Conservation (phyloP, 2,329 filamentous ascomycete species). For the Ophiostoma australiae region DNA sequence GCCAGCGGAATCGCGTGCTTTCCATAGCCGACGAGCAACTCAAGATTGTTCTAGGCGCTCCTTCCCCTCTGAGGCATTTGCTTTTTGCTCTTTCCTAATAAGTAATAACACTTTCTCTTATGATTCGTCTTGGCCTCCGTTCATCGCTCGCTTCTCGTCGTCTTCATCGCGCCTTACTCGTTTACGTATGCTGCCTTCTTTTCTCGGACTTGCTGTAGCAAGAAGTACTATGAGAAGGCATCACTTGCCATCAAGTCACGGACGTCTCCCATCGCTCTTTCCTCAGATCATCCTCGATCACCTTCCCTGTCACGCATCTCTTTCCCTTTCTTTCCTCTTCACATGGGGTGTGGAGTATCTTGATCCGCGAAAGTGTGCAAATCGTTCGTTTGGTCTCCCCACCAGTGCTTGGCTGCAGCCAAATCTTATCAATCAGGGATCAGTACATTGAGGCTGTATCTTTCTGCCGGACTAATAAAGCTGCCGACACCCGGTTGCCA, state of each 20-base stretch:
- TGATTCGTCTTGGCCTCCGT: neutral
- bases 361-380: neutral
- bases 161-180: neutral
- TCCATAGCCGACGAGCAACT: neutral
- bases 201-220: neutral
- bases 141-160: neutral
- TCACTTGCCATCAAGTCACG: neutral
- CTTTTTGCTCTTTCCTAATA: neutral
- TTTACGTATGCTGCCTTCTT: neutral
- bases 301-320: neutral
- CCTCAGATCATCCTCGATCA: neutral
- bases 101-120: neutral
- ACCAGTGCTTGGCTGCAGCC: conserved; percentile 16
- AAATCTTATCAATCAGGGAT: conserved; percentile 26
- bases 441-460: conserved; percentile 14
- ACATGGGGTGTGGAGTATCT: conserved; percentile 3
- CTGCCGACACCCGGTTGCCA: neutral
- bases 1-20: neutral
- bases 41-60: neutral
- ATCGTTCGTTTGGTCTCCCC: neutral
- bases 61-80: conserved; percentile 2
- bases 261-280: neutral
- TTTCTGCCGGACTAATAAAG: neutral
- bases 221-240: neutral
- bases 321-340: neutral